Evolutionary conservation across 768 basidiomycete species (phyloP), one percentile per base, ranked within the genome.

Genomic region (Tylopilus plumbeoviolaceoides): DNA sequence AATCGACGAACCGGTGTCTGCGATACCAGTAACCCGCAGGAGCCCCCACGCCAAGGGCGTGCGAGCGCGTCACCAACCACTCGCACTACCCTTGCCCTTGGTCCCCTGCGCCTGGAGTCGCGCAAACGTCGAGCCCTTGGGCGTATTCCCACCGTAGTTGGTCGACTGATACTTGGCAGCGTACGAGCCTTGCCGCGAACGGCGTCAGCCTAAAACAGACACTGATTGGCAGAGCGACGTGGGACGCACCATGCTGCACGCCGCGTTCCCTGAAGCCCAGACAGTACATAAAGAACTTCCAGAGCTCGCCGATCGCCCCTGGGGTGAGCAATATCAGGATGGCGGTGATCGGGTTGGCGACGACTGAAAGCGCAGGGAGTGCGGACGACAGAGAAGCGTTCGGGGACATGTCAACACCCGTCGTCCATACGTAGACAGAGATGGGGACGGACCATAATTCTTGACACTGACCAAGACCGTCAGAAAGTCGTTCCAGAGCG

Each of bases 161-260:
- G 62, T 61, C 23, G 64, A 54, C 2, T 67, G 63, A 18, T 66
- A 66, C 7, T 54, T 49, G 41, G 53, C 28, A 5, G 50, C 54
- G 25, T 54, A 52, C 2, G 64, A 61, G 6, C 31, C 63, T 63
- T 28, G 0, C 14, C 44, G 5, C 14, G 41, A 15, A n/a, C 17
- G 1, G n/a, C 28, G 31, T 56, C 30, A 48, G 18, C 31, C 2
- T 4, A 20, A 12, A 20, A 11, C 23, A 2, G 5, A 25, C 1
- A 14, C 11, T n/a, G 14, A n/a, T n/a, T n/a, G n/a, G n/a, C n/a
- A 36, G 23, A 23, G 2, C 23, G 23, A n/a, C 6, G 17, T 28
- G 23, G 23, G 5, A 31, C 57, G 9, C 47, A 62, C 63, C 55
- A 18, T 36, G 58, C 36, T 57, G 31, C 10, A 43, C 20, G 8